phyloP scores from a whole-genome alignment of 768 basidiomycete genomes.

The Psilocybe cyanescens region DNA sequence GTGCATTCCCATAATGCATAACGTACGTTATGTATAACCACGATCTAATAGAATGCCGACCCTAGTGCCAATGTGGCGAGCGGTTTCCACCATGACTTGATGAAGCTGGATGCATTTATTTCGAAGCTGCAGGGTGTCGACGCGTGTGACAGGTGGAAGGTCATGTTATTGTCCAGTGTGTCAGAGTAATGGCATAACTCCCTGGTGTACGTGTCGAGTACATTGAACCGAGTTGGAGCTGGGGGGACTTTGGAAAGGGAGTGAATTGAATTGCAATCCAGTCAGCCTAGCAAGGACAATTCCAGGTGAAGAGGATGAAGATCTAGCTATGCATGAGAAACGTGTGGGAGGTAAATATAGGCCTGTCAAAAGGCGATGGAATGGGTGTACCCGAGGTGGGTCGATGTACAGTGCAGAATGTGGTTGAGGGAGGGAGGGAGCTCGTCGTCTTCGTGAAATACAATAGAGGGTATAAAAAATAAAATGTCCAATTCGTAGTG shows the following conservation, averaged over 20 bases:
- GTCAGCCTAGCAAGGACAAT: too few relatives aligned
- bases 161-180: neutral
- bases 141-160: too few relatives aligned
- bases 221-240: too few relatives aligned
- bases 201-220: too few relatives aligned
- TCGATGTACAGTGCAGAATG: neutral
- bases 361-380: neutral
- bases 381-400: neutral
- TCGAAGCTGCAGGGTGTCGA: too few relatives aligned
- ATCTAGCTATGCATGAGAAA: too few relatives aligned
- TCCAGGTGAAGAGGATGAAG: too few relatives aligned
- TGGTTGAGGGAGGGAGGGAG: neutral
- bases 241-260: too few relatives aligned
- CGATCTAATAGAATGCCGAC: neutral
- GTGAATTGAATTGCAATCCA: too few relatives aligned
- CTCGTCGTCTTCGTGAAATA: neutral
- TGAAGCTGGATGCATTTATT: too few relatives aligned
- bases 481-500: neutral
- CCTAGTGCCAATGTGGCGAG: too few relatives aligned
- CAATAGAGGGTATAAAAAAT: neutral
- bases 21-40: neutral
- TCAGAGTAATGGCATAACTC: too few relatives aligned
- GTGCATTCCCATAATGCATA: neutral
- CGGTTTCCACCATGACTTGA: neutral
- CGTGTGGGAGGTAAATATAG: neutral